phyloP scores from a whole-genome alignment of 495 filamentous ascomycete genomes.

The Hypoxylon fragiforme region DNA sequence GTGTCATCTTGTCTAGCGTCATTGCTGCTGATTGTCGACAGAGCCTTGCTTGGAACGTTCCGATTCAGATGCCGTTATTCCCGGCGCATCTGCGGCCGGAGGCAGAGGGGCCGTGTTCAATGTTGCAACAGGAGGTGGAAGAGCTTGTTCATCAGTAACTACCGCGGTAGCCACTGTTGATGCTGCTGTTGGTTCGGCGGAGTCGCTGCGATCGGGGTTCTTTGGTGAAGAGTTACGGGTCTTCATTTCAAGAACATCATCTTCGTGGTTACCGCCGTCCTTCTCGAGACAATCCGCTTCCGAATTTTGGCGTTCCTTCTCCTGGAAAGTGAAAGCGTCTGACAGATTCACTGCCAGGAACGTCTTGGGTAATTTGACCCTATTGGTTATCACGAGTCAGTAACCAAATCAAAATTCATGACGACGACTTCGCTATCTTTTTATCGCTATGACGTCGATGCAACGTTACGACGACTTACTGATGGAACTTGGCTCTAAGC shows the following conservation, averaged over 20 bases:
- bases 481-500: conserved; percentile 88
- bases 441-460: conserved; percentile 10
- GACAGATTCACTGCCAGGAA: conserved; percentile 92
- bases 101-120: conserved; percentile 30
- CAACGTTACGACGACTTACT: conserved; percentile 58
- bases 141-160: conserved; percentile 18
- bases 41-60: conserved; percentile 19
- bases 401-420: conserved; percentile 4
- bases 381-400: conserved; percentile 39
- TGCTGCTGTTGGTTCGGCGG: conserved; percentile 15
- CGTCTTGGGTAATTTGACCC: conserved; percentile 90
- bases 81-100: conserved; percentile 34
- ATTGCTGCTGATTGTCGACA: conserved; percentile 23
- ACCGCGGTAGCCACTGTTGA: too few species aligned
- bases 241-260: conserved; percentile 40
- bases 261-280: conserved; percentile 29
- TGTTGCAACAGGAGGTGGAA: conserved; percentile 30
- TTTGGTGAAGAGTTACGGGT: conserved; percentile 7
- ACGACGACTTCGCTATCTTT: not conserved
- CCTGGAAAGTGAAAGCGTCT: conserved; percentile 64
- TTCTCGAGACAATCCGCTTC: conserved; percentile 38
- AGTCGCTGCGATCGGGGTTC: conserved; percentile 24
- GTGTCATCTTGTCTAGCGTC: conserved; percentile 28
- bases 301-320: conserved; percentile 47
- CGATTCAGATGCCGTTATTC: conserved; percentile 23